Percentiles rank a stretch among this genome's conserved stretches.
Evolutionary conservation across 148 eudicot species (phyloP).

Genomic region (Fagopyrum tataricum): DNA sequence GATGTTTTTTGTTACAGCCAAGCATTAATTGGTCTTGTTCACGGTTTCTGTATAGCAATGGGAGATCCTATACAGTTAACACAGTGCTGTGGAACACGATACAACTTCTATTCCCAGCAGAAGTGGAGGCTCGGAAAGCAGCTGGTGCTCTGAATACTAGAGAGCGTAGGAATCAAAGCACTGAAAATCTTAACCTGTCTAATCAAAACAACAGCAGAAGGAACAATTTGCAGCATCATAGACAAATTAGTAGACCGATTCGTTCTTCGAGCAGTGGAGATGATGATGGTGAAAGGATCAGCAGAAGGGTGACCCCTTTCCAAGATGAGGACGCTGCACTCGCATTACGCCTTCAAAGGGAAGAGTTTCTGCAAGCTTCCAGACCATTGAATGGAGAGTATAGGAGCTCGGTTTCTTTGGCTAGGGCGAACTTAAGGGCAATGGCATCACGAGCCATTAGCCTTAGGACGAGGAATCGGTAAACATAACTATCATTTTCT

Average conservation of each 20-base stretch:
- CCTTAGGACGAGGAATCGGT: conserved; percentile 28
- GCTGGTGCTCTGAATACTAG: conserved; percentile 24
- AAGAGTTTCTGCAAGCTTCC: conserved; percentile 54
- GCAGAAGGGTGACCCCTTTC: conserved; percentile 27
- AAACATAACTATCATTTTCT: background rate
- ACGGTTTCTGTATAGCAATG: conserved; percentile 40
- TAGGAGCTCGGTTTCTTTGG: conserved; percentile 28
- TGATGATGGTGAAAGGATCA: conserved; percentile 23
- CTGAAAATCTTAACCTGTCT: background rate
- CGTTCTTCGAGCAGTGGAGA: conserved; percentile 10
- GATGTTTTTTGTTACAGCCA: background rate
- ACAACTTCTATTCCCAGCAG: conserved; percentile 86
- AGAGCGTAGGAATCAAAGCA: conserved; percentile 25
- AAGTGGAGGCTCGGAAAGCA: conserved; percentile 69
- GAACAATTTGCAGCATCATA: background rate
- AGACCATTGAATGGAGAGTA: conserved; percentile 22
- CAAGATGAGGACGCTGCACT: conserved; percentile 70
- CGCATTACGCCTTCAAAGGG: conserved; percentile 46
- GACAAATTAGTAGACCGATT: background rate
- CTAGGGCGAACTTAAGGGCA: conserved; percentile 71
- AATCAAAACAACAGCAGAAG: background rate
- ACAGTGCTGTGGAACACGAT: conserved; percentile 99
- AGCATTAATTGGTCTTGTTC: background rate
- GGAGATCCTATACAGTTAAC: conserved; percentile 89
- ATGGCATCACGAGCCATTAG: conserved; percentile 61